Evolutionary conservation across 2,329 filamentous ascomycete genomes (phyloP).

Genomic region (Fusarium sp.): DNA sequence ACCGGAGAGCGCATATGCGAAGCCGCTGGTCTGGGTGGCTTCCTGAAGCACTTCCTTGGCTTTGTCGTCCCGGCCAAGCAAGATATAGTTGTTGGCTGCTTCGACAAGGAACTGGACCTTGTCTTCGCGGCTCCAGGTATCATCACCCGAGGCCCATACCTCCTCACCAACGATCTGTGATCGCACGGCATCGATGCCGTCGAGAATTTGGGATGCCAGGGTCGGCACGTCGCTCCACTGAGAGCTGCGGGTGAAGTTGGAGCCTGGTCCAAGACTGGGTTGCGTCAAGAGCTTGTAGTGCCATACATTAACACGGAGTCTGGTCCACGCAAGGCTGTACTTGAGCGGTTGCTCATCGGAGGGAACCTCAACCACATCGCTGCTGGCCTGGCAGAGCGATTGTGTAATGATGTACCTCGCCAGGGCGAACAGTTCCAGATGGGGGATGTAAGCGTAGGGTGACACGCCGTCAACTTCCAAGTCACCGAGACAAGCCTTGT

Average conservation of each 20-base stretch:
- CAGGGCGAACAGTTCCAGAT: slow-evolving; percentile 85
- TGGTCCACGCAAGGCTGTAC: slow-evolving; percentile 67
- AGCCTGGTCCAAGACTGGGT: slow-evolving; percentile 65
- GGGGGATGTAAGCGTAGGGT: slow-evolving; percentile 85
- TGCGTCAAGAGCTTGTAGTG: slow-evolving; percentile 71
- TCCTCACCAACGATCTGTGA: slow-evolving; percentile 51
- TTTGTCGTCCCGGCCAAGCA: slow-evolving; percentile 83
- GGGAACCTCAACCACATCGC: slow-evolving; percentile 42
- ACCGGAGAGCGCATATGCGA: slow-evolving; percentile 87
- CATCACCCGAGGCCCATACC: slow-evolving; percentile 51
- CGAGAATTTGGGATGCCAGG: slow-evolving; percentile 63
- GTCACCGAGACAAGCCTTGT: slow-evolving; percentile 71
- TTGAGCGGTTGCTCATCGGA: slow-evolving; percentile 55
- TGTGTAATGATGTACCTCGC: slow-evolving; percentile 65
- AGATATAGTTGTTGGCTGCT: slow-evolving; percentile 83
- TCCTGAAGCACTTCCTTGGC: slow-evolving; percentile 77
- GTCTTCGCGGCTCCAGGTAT: slow-evolving; percentile 59
- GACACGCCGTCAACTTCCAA: slow-evolving; percentile 87
- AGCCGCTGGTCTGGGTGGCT: slow-evolving; percentile 75
- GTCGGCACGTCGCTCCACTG: slow-evolving; percentile 71
- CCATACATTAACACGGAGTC: slow-evolving; percentile 79
- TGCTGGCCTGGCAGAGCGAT: slow-evolving; percentile 33
- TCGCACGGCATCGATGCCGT: slow-evolving; percentile 57
- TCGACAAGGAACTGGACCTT: slow-evolving; percentile 82
- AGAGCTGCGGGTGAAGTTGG: slow-evolving; percentile 66